Evolutionary conservation across 2,329 filamentous ascomycete species (phyloP).

Genomic region (Pseudogymnoascus sp.): DNA sequence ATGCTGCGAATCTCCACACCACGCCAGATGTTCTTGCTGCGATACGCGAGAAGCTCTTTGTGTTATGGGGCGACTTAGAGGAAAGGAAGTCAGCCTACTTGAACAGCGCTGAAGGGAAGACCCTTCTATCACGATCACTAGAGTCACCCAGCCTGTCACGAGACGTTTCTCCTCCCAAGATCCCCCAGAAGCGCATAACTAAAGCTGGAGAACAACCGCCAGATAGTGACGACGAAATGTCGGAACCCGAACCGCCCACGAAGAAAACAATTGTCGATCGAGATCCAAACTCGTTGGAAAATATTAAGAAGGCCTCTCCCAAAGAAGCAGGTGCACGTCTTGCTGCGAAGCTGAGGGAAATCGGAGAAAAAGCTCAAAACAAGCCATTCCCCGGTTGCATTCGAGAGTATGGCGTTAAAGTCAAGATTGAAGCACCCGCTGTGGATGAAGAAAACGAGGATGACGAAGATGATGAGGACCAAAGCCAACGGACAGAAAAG

Average conservation of each 20-base stretch:
- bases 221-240: constrained; percentile 12
- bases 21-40: constrained; percentile 40
- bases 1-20: constrained; percentile 50
- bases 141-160: constrained; percentile 22
- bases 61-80: constrained; percentile 80
- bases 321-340: constrained; percentile 21
- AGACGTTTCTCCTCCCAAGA: constrained; percentile 11
- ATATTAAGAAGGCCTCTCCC: neutral
- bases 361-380: constrained; percentile 37
- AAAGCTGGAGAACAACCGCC: constrained; percentile 4
- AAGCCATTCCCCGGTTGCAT: constrained; percentile 64
- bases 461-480: neutral
- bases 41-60: constrained; percentile 64
- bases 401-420: constrained; percentile 58
- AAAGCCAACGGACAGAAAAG: constrained; percentile 32
- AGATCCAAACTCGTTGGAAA: neutral
- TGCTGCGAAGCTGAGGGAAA: constrained; percentile 22
- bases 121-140: constrained; percentile 23
- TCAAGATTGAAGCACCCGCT: constrained; percentile 31
- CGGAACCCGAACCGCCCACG: neutral
- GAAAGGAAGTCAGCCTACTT: constrained; percentile 50
- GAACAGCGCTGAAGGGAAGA: neutral
- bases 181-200: neutral
- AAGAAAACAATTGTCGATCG: neutral
- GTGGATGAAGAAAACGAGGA: neutral